Conservation (phyloP, 495 filamentous ascomycete genomes). For the Sordaria brevicollis region DNA sequence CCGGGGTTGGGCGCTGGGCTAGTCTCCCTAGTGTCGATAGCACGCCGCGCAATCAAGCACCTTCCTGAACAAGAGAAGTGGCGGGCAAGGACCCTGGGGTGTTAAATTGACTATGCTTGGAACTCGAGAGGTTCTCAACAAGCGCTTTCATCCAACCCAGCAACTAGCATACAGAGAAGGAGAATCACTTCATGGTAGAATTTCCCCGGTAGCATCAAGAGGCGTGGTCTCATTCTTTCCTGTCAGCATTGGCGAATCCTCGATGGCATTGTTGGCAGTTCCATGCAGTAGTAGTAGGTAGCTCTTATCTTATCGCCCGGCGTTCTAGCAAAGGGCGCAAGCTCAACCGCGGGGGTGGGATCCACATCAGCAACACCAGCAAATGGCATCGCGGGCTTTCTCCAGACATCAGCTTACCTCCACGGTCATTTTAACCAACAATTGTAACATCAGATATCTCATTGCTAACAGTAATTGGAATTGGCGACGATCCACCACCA, state of each 20-base stretch:
- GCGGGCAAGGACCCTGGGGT: not conserved
- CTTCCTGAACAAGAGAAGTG: not conserved
- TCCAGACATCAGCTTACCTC: not conserved
- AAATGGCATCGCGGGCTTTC: not conserved
- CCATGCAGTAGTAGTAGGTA: too few relatives aligned
- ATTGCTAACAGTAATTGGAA: not conserved
- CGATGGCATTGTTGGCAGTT: not conserved
- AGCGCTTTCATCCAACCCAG: not conserved
- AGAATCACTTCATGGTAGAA: not conserved
- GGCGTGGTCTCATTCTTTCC: not conserved
- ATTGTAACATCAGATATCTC: not conserved
- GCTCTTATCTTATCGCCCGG: not conserved
- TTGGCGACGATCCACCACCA: not conserved
- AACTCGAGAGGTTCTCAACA: not conserved
- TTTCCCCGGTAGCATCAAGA: not conserved
- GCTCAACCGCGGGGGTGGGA: not conserved
- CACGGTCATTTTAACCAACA: not conserved
- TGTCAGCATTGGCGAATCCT: not conserved
- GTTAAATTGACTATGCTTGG: not conserved
- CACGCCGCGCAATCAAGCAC: not conserved
- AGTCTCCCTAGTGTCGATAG: not conserved
- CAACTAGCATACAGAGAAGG: not conserved
- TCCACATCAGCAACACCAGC: not conserved
- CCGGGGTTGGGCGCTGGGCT: not conserved
- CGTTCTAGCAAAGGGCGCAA: not conserved